Base-by-base conservation (phyloP, 1,284 basidiomycete genomes). In the Ceratobasidium sp. region DNA sequence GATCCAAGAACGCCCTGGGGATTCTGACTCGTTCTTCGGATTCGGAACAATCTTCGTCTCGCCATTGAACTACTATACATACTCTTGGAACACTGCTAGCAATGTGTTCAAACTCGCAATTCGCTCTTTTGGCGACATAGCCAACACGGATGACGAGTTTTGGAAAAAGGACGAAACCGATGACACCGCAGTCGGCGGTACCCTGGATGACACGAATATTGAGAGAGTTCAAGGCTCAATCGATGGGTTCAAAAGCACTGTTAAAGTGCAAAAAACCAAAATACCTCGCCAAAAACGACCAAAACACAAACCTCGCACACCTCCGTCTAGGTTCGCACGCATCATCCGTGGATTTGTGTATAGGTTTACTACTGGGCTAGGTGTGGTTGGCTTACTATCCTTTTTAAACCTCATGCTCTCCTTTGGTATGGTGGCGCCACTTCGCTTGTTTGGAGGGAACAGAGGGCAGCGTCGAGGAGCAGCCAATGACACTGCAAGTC, bases 371-470 rank as follows among this genome's bases (percentile, higher is more conserved):
- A 80, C 92, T 23, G 91, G 91, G 23, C 81, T 93, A 14, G 91
- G 91, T 28, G 83, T 92, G 60, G 84, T 93, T 11, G 90, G 91
- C 8, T 89, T 88, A 46, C 86, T 86, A n/a, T 92, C 89, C 23
- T 80, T 92, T 53, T 84, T 92, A 9, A 88, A 90, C 28, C 64
- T 75, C n/a, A 25, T 75, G 18, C 46, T 75, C 18, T 73, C 73
- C 18, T 48, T 75, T 64, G 72, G 69, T 7, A 44, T 75, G 30
- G 66, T 74, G 23, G 74, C 70, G 23, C 73, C 73, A 16, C 54
- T 74, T 23, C 73, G 74, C 23, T 30, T 75, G 23, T 87, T 86
- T 77, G 82, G 90, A 74, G 84, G 85, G 0, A 81, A 54, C 72
- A 83, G 84, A 46, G 81, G 86, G 72, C 83, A 86, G 72, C 85